These are phyloP conservation scores for Pistacia integerrima DNA, from an alignment of 345 rosid genomes.

Conservation along the genomic window DNA sequence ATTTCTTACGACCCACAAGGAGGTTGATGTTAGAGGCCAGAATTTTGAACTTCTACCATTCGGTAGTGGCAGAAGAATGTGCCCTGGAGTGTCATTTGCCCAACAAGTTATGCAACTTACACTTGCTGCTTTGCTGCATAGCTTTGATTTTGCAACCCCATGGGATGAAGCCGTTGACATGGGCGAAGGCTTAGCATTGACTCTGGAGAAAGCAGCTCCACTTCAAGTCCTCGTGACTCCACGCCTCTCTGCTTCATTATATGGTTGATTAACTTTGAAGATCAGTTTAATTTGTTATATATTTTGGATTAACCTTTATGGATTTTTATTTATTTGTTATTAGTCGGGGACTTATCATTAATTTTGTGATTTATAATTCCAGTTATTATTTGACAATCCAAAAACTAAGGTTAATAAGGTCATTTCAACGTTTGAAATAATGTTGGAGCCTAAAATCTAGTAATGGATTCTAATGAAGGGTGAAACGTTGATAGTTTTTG, in stretches of 20 bases:
- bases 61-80: conserved; percentile 37
- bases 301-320: no score
- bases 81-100: conserved; percentile 35
- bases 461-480: no score
- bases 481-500: no score
- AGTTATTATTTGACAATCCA: no score
- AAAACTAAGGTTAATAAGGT: no score
- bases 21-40: conserved; percentile 26
- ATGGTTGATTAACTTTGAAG: neutral
- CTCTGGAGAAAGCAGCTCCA: conserved; percentile 25
- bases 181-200: conserved; percentile 7
- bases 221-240: conserved; percentile 33
- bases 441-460: no score
- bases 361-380: no score
- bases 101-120: conserved; percentile 28
- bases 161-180: conserved; percentile 27
- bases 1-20: conserved; percentile 29
- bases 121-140: conserved; percentile 29
- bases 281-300: no score
- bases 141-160: conserved; percentile 31
- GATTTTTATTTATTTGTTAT: no score
- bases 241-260: conserved; percentile 19
- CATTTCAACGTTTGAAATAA: no score
- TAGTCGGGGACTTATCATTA: no score
- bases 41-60: conserved; percentile 32